Conservation (phyloP, 2,329 filamentous ascomycete genomes). For the Bipolaris oryzae region DNA sequence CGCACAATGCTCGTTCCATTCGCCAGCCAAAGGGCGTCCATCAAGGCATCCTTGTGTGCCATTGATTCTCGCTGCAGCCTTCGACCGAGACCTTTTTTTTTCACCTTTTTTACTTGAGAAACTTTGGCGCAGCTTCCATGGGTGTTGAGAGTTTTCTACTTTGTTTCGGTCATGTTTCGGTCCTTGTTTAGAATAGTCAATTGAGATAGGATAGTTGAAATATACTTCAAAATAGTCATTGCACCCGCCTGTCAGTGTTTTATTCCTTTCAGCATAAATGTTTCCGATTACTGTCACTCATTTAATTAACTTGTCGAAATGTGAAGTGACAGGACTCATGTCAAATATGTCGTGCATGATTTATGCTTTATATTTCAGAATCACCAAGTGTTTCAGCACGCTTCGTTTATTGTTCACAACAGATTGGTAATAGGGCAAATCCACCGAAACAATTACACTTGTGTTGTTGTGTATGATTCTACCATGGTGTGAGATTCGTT, state of each 20-base stretch:
- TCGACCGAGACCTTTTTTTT: neutral
- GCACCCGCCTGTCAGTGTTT: neutral
- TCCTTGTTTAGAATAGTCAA: neutral
- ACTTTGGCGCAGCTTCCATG: neutral
- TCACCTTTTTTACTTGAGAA: neutral
- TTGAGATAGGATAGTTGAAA: neutral
- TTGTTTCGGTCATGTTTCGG: neutral
- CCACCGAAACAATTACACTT: no score
- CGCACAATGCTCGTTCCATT: neutral
- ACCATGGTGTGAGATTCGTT: no score
- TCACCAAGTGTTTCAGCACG: no score
- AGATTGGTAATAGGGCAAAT: no score
- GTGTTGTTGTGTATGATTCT: no score
- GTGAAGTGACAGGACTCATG: no score
- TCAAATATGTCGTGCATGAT: no score
- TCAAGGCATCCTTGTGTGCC: neutral
- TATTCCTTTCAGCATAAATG: neutral
- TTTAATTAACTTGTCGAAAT: no score
- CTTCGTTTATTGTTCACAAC: no score
- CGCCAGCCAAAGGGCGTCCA: neutral
- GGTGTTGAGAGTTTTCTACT: neutral
- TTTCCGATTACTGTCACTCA: slow-evolving; percentile 7
- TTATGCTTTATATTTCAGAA: no score
- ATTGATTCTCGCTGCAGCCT: neutral
- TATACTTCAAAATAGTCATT: no score